These are phyloP conservation scores for Lentithecium fluviatile DNA, from an alignment of 495 filamentous ascomycete species.

Conservation along the genomic window DNA sequence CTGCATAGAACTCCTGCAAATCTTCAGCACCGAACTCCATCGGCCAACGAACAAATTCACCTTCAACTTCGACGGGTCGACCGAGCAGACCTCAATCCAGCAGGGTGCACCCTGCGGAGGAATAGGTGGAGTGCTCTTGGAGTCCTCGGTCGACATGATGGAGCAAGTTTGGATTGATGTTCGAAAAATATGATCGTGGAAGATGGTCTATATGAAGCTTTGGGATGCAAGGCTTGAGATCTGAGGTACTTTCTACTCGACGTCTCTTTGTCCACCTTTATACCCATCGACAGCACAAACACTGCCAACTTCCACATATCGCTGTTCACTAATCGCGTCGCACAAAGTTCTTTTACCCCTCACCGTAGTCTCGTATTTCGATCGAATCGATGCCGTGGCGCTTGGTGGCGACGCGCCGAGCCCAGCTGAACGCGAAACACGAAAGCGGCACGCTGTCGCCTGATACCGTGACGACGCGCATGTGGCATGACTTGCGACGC, in stretches of 20 bases:
- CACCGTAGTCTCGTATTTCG: background rate
- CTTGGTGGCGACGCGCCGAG: slow-evolving; percentile 21
- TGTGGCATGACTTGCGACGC: background rate
- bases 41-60: background rate
- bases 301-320: background rate
- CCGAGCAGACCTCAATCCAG: slow-evolving; percentile 30
- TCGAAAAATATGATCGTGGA: background rate
- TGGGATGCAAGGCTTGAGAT: background rate
- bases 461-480: slow-evolving; percentile 14
- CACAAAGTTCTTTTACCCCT: background rate
- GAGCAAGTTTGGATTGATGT: background rate
- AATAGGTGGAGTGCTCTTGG: background rate
- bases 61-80: slow-evolving; percentile 24
- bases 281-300: background rate
- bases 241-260: no score
- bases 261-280: background rate
- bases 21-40: background rate
- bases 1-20: slow-evolving; percentile 26
- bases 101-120: slow-evolving; percentile 23
- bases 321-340: slow-evolving; percentile 12
- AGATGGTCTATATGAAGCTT: background rate
- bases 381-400: slow-evolving; percentile 8
- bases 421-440: slow-evolving; percentile 14
- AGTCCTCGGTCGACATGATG: slow-evolving; percentile 9
- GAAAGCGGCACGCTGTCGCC: slow-evolving; percentile 21